A percentile compares a stretch with the other conserved stretches of the same genome.
Evolutionary conservation across 1,139 yeast genomes (phyloP).

Genomic region (Diutina mesorugosa): DNA sequence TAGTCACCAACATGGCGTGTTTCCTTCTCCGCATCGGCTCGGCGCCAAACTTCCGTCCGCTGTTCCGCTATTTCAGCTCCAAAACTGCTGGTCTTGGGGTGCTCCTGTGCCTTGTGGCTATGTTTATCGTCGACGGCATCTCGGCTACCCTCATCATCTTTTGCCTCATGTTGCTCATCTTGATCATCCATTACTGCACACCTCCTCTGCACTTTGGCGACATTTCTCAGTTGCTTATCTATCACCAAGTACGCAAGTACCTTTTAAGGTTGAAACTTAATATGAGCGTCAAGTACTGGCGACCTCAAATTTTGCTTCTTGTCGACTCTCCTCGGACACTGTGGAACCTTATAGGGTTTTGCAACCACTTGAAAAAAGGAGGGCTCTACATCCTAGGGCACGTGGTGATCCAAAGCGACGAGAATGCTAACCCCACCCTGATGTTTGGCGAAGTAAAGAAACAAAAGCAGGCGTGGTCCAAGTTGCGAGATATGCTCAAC

Average conservation of each 20-base stretch:
- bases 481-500: conserved; percentile 60
- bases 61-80: conserved; percentile 75
- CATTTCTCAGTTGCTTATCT: conserved; percentile 84
- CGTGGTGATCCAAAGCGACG: conserved; percentile 31
- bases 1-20: conserved; percentile 88
- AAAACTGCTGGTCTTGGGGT: conserved; percentile 75
- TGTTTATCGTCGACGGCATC: conserved; percentile 88
- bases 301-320: conserved; percentile 80
- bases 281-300: conserved; percentile 88
- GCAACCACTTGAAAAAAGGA: conserved; percentile 90
- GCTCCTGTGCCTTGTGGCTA: conserved; percentile 56
- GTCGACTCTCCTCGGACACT: conserved; percentile 86
- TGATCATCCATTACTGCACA: conserved; percentile 74
- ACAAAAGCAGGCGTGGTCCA: conserved; percentile 74
- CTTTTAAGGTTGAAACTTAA: conserved; percentile 71
- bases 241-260: conserved; percentile 92
- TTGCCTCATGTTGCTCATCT: conserved; percentile 50
- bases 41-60: conserved; percentile 94
- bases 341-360: conserved; percentile 87
- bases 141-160: conserved; percentile 71
- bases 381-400: conserved; percentile 89
- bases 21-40: conserved; percentile 76
- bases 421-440: conserved; percentile 11
- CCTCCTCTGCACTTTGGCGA: conserved; percentile 98
- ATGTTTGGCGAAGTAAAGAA: conserved; percentile 51